Evolutionary conservation across 805 yeast species (phyloP), one percentile per base, ranked within the genome.

Genomic region (Candida nonsorbophila): DNA sequence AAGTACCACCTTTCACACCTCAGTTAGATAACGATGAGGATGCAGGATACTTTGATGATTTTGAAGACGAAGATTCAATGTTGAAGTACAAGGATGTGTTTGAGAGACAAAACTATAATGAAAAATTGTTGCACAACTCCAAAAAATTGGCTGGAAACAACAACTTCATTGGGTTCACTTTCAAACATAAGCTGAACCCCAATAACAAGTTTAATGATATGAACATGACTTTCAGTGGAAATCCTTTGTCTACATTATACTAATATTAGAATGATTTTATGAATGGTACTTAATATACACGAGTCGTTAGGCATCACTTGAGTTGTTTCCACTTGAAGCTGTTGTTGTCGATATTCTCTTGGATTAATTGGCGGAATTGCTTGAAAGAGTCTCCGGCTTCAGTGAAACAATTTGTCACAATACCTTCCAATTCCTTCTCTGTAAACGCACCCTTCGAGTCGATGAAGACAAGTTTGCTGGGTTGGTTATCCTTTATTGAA

Each of bases 31-130:
- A 87, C 37, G 99, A 92, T 48, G 92, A 87, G 39, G 99, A 92
- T 60, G 97, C 97, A 0, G 99, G 99, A 1, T 92, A 92, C 60
- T 92, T 92, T 53, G 99, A 92, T 59, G 98, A 92, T 56, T 92
- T 92, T 55, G 85, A 85, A 35, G 92, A 87, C 55, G 97, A 90
- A 53, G 87, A 84, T 26, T 95, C 90, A 54, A 87, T 92, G 97
- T 92, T 90, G 38, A 88, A 92, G 55, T 92, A 92, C 62, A 90
- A 92, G 47, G 98, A 92, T 48, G 98, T 92, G 9, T 79, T 92
- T 67, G 94, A 90, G 40, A 83, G 95, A 60, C 86, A 86, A 47
- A 84, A 74, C 16, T 84, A 83, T 39, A 80, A 84, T 46, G 96
- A 88, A 53, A 77, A 70, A 38, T 58, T 88, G 49, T 82, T 92